Base-by-base conservation (phyloP, 305 asterid genomes). In the Plantago lanceolata region DNA sequence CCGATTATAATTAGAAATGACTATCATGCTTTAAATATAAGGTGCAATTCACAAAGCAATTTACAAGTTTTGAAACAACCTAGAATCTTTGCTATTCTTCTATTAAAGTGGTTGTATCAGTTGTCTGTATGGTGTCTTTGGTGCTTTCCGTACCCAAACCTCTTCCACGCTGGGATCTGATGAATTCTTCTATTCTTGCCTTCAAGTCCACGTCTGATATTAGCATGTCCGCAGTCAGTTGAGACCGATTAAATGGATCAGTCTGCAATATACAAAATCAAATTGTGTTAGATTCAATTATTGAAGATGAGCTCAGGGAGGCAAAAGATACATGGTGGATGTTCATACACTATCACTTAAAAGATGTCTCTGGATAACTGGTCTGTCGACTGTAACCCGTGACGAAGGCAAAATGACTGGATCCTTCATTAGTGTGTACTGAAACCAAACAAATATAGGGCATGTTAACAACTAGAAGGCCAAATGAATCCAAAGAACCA, bases 361-460 rank as follows among this genome's bases (percentile, higher is more conserved):
- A 66, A 93, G 96, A 84, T 89, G 99, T 81, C 99, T 82, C 79
- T 93, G 96, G 59, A 93, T 93, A 24, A 93, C 94, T 1, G 96
- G 89, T 65, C 96, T 77, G 76, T 93, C 99, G 31, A 93, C 78
- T 5, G 85, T 81, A 59, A 84, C 85, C 73, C 69, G 84, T 7
- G 99, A 90, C 9, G 97, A 93, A 50, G 99, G 99, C 71, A 93
- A 73, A 63, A 87, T 79, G 75, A 93, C 99, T 14, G 99, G 97
- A 81, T 93, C 99, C 82, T 72, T 87, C 99, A 93, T 93, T 59
- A 93, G 76, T 31, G 97, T 93, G 79, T 74, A 93, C 99, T 93
- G 96, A 71, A 77, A 72, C 61, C 60, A 55, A 31, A 29, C 19
- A 55, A 54, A 55, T 7, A 31, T 29, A 56, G 3, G 12, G 61